Base-by-base conservation (phyloP, 768 basidiomycete genomes). In the Termitomyces sp. region DNA sequence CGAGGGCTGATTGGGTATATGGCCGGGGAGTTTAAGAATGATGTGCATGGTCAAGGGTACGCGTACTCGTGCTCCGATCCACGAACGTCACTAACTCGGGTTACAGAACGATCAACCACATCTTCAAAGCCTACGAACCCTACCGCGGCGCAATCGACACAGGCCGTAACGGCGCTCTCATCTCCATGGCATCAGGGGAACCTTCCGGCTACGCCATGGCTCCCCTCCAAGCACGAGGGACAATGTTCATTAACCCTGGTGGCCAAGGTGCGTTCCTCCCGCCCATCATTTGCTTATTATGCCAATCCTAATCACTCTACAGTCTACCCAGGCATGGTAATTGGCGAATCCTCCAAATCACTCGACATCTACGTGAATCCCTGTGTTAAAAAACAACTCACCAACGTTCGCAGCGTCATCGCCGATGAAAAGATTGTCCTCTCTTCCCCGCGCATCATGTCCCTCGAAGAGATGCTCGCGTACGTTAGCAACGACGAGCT, bases 311-410 rank as follows among this genome's bases (percentile, higher is more conserved):
- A 40, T 18, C 16, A 39, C 24, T n/a, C n/a, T n/a, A 20, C 55
- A 79, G 80, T 81, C 24, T 81, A 81, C 65, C 74, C 79, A 2
- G 79, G 79, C 14, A 80, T 81, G 80, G 76, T 82, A 40, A 76
- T 82, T 52, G 80, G 80, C 54, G 80, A 80, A 69, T 76, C 76
- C 16, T 76, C 74, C 14, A 80, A 80, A 65, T 51, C 75, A 3
- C 71, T 76, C 20, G 78, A 79, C 59, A 65, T 81, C n/a, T 77
- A 78, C 55, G 60, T 80, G 20, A 80, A 81, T 64, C 80, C 80
- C 0, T 75, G 74, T 55, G 63, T 77, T 58, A 80, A 80, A 61
- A 82, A 80, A 59, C 77, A 78, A 64, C 69, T 82, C 26, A 82
- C 79, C 4, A 80, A 82, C 65, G 74, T 82, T 50, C 74, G 79